Evolutionary conservation across 192 early-diverging fungal genomes (phyloP), one percentile per base, ranked within the genome.

Genomic region (Mortierella alpina): DNA sequence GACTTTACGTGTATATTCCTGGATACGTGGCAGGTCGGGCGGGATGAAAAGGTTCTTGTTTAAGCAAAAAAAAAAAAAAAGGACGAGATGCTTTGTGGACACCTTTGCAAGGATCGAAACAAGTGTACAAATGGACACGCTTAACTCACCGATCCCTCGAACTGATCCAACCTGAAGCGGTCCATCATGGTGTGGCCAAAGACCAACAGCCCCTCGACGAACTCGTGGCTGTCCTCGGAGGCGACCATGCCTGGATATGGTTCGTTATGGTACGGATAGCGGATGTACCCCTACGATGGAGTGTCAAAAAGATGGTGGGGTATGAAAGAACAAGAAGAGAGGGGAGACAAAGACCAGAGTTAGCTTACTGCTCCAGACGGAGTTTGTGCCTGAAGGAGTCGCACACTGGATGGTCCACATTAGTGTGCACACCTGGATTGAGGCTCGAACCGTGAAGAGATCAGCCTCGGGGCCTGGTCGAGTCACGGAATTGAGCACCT

Each of bases 211-310:
- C 76, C 76, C 4, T 79, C 69, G 14, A 79, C 76, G 8, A 51
- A n/a, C 11, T 56, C 54, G 13, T 49, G 45, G 0, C 45, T 77
- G n/a, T 79, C 76, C 0, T n/a, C 15, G 7, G 76, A 71, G 22
- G 69, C 52, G 17, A 79, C 67, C 76, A 79, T 79, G 50, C 76
- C 76, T 10, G 76, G 76, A 42, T 79, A 79, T n/a, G 76, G 76
- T 13, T 53, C 69, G 50, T 79, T 62, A 54, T 79, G 69, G 49
- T 79, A 79, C 10, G 76, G 69, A 52, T 79, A 45, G 8, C 76
- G 76, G 6, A 66, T 22, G 67, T 59, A 79, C 11, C 76, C 76
- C 76, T 79, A 59, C 20, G 42, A 23, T 4, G 10, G 20, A 23
- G 13, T 14, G 10, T 42, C 49, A 59, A 58, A 58, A 57, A 65